phyloP scores from a whole-genome alignment of 1,284 basidiomycete genomes.

The Naganishia cerealis region DNA sequence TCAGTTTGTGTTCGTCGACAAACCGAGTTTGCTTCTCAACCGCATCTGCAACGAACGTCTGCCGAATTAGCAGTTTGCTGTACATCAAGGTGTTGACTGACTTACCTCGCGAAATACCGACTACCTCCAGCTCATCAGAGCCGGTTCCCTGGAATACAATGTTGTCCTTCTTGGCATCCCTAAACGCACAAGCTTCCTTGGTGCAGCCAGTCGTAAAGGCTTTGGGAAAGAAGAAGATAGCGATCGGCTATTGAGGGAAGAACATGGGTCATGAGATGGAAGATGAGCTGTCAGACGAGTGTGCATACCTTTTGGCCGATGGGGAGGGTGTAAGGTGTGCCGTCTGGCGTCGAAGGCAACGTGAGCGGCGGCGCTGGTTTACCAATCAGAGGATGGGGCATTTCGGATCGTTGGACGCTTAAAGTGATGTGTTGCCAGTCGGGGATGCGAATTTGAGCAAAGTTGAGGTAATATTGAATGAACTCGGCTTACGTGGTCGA shows the following conservation, averaged over 20 bases:
- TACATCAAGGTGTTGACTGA: neutral
- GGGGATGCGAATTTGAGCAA: neutral
- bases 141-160: conserved; percentile 61
- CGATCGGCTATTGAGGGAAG: conserved; percentile 57
- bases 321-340: conserved; percentile 58
- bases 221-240: conserved; percentile 64
- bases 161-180: conserved; percentile 69
- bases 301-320: conserved; percentile 43
- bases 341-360: conserved; percentile 58
- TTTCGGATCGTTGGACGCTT: neutral
- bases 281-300: neutral
- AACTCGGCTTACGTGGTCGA: too few relatives aligned
- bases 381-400: conserved; percentile 56
- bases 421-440: neutral
- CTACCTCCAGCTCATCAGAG: conserved; percentile 59
- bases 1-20: conserved; percentile 67
- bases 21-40: conserved; percentile 70
- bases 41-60: conserved; percentile 55
- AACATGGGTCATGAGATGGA: neutral
- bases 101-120: conserved; percentile 64
- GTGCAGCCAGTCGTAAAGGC: conserved; percentile 70
- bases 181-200: conserved; percentile 72
- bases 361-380: conserved; percentile 61
- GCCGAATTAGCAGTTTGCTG: neutral
- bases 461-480: neutral